phyloP scores from a whole-genome alignment of 257 asterid species.

The Vinca minor region DNA sequence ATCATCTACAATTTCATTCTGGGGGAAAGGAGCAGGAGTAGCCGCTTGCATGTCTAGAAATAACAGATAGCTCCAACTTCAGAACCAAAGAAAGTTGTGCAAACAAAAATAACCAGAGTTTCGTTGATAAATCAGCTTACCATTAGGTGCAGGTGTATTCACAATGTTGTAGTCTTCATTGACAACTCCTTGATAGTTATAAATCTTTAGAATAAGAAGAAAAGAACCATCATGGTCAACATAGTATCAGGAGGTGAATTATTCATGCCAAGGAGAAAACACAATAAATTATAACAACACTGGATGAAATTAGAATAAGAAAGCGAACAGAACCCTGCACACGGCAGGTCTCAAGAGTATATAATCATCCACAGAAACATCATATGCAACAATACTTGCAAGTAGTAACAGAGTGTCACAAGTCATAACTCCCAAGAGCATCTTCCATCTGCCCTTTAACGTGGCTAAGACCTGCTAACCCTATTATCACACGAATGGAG shows the following conservation, averaged over 20 bases:
- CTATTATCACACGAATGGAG: neutral
- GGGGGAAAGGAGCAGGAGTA: constrained; percentile 74
- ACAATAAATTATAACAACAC: no score
- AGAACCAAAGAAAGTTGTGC: constrained; percentile 1
- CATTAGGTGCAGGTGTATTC: constrained; percentile 87
- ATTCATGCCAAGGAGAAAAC: neutral
- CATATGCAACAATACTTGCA: neutral
- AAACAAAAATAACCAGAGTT: constrained; percentile 1
- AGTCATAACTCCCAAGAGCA: neutral
- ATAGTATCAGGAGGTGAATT: constrained; percentile 2
- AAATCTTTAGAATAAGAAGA: constrained; percentile 43
- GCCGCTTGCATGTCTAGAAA: constrained; percentile 67
- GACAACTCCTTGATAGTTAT: constrained; percentile 81
- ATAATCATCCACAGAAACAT: neutral
- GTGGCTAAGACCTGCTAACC: neutral
- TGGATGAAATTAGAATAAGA: neutral
- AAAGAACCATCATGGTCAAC: constrained; percentile 19
- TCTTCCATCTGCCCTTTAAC: neutral
- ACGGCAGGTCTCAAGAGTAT: neutral
- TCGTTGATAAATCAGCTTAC: constrained; percentile 23
- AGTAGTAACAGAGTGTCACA: neutral
- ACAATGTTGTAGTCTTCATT: constrained; percentile 84
- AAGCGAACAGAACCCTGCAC: neutral
- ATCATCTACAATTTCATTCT: constrained; percentile 58
- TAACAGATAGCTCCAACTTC: constrained; percentile 16